Evolutionary conservation across 1,284 basidiomycete genomes (phyloP).

Genomic region (Sanguinoderma infundibulare): DNA sequence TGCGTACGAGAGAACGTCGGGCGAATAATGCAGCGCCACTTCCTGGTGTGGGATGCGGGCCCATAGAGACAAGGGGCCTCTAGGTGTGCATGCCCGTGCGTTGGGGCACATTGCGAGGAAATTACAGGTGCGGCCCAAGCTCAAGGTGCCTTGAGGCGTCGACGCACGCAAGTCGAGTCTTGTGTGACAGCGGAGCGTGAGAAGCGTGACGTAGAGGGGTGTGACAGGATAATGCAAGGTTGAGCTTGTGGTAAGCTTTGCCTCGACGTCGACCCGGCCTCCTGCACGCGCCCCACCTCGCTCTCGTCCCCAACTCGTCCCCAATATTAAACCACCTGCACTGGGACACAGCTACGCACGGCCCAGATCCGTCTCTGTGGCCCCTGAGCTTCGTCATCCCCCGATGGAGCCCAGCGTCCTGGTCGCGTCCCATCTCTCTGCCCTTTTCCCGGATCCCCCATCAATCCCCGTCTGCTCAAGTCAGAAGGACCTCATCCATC

Average conservation of each 20-base stretch:
- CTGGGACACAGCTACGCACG: not conserved
- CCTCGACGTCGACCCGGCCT: too few relatives aligned
- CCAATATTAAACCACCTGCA: not conserved
- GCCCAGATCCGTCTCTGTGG: slow-evolving; percentile 7
- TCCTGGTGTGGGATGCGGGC: not conserved
- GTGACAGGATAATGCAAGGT: too few relatives aligned
- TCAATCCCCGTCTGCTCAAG: slow-evolving; percentile 60
- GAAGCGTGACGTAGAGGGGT: not conserved
- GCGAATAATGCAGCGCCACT: slow-evolving; percentile 1
- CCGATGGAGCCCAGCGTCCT: slow-evolving; percentile 48
- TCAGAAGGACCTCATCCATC: slow-evolving; percentile 55
- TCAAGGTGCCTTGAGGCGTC: too few relatives aligned
- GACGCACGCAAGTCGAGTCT: too few relatives aligned
- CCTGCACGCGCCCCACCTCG: not conserved
- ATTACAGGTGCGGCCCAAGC: too few relatives aligned
- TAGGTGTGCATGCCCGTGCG: not conserved
- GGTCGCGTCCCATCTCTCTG: slow-evolving; percentile 66
- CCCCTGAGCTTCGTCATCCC: slow-evolving; percentile 28
- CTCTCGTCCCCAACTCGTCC: too few relatives aligned
- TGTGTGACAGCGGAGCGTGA: not conserved
- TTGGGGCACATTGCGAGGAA: too few relatives aligned
- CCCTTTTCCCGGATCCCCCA: slow-evolving; percentile 57
- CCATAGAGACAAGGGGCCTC: not conserved
- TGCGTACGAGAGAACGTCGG: not conserved
- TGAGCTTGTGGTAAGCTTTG: too few relatives aligned